Evolutionary conservation across 2,329 filamentous ascomycete genomes (phyloP).

Genomic region (Talaromyces albobiverticillius): DNA sequence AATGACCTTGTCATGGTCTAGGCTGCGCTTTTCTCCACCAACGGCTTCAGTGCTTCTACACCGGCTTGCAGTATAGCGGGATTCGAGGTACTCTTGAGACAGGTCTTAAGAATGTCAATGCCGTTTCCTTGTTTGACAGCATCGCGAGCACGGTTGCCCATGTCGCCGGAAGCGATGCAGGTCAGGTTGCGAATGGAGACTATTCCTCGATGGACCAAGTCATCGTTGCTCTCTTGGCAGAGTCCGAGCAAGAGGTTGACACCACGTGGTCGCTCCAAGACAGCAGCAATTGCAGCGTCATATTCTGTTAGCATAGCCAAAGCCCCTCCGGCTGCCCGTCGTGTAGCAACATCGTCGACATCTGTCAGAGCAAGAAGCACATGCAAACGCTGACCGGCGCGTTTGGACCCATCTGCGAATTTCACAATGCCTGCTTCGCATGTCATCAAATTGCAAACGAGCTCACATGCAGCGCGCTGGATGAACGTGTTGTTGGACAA

Average conservation of each 20-base stretch:
- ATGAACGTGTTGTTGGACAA: slow-evolving; percentile 73
- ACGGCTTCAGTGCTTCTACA: slow-evolving; percentile 68
- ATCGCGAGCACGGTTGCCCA: slow-evolving; percentile 59
- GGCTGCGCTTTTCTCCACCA: slow-evolving; percentile 46
- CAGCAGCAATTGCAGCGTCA: slow-evolving; percentile 68
- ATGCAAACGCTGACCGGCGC: slow-evolving; percentile 72
- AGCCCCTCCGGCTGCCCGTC: slow-evolving; percentile 82
- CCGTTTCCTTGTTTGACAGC: slow-evolving; percentile 63
- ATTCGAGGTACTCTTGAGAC: slow-evolving; percentile 66
- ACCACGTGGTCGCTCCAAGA: slow-evolving; percentile 69
- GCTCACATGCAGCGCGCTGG: slow-evolving; percentile 78
- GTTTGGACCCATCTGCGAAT: slow-evolving; percentile 54
- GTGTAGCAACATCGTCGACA: slow-evolving; percentile 73
- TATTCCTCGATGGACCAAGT: slow-evolving; percentile 62
- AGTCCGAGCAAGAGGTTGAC: slow-evolving; percentile 75
- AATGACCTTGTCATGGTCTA: background rate
- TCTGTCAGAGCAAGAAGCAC: slow-evolving; percentile 85
- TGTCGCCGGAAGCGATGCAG: slow-evolving; percentile 58
- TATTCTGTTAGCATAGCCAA: slow-evolving; percentile 79
- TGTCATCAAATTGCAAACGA: slow-evolving; percentile 78
- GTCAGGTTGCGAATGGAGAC: slow-evolving; percentile 74
- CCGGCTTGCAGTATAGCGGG: slow-evolving; percentile 69
- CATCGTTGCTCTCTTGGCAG: slow-evolving; percentile 65
- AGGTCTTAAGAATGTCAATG: slow-evolving; percentile 65
- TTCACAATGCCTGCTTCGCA: slow-evolving; percentile 45